A percentile compares a stretch with the other conserved stretches of the same genome.
phyloP scores from a whole-genome alignment of 2,329 filamentous ascomycete genomes.

The Grosmannia clavigera region DNA sequence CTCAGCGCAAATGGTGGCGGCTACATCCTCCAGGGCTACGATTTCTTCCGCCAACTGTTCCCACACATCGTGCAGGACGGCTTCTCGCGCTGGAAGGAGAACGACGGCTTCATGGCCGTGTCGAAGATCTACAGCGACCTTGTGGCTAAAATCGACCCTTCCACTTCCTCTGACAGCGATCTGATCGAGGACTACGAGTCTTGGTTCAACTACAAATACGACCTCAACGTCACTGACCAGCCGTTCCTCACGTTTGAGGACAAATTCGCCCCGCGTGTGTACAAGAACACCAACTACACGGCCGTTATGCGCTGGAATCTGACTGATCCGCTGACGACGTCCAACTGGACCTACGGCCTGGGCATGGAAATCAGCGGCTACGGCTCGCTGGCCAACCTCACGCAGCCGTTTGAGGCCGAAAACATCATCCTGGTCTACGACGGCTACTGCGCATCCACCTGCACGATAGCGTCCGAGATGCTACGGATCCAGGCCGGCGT shows the following conservation, averaged over 20 bases:
- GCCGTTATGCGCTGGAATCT: constrained; percentile 38
- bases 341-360: constrained; percentile 22
- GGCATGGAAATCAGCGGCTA: constrained; percentile 38
- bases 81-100: constrained; percentile 24
- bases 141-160: constrained; percentile 30
- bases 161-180: constrained; percentile 23
- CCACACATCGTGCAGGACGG: constrained; percentile 23
- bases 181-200: constrained; percentile 7
- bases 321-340: constrained; percentile 26
- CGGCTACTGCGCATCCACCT: constrained; percentile 20
- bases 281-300: constrained; percentile 42
- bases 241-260: constrained; percentile 37
- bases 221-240: constrained; percentile 33
- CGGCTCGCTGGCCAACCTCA: constrained; percentile 30
- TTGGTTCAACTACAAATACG: constrained; percentile 36
- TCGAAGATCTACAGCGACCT: constrained; percentile 31
- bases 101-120: constrained; percentile 28
- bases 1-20: constrained; percentile 47
- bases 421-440: constrained; percentile 45
- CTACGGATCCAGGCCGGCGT: constrained; percentile 28
- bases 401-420: constrained; percentile 41
- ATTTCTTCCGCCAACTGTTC: constrained; percentile 47
- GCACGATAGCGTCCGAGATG: constrained; percentile 20
- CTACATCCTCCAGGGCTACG: constrained; percentile 45
- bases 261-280: constrained; percentile 28